Base-by-base conservation (phyloP, 257 asterid genomes). In the Solanum chiquidenum region DNA sequence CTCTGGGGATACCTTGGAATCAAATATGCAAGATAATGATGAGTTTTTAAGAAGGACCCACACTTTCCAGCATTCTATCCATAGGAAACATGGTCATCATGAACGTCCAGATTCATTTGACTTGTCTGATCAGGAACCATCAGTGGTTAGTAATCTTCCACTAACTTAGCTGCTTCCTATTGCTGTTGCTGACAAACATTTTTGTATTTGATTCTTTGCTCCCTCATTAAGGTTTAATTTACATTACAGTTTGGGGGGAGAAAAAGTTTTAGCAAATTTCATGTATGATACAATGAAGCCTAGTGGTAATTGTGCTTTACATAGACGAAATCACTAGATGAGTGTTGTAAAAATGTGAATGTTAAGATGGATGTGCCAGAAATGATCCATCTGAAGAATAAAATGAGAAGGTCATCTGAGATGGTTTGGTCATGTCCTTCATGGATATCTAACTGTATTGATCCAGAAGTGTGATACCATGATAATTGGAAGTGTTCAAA, bases 41-140 rank as follows among this genome's bases (percentile, higher is more conserved):
- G 93, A 91, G 71, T 55, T 87, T 42, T 46, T 90, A 6, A 86
- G 83, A 58, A 87, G 77, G 71, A 42, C 18, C 85, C 89, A n/a
- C 33, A 64, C 86, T 33, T 71, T 75, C 66, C 91, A 75, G 86
- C 89, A 85, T 20, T 90, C 90, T 72, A 72, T 37, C 49, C 92
- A 49, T 34, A 86, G 82, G 83, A 91, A 88, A 55, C 88, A 87
- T 20, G 85, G 83, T 20, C 93, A 79, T 34, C 64, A 87, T 44
- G 88, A 74, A 20, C 91, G 89, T 14, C 90, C 86, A 18, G 96
- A 91, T 49, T 92, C 95, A 6, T 94, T 93, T 38, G 97, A 92
- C 69, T 88, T 93, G 9, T 68, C 92, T 21, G 94, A 92, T 62
- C 91, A 86, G 5, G 98, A 92, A 20, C 86, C 87, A 34, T 72